A percentile compares a stretch with the other conserved stretches of the same genome.
Conservation (phyloP, 1,284 basidiomycete genomes). For the Abortiporus biennis region DNA sequence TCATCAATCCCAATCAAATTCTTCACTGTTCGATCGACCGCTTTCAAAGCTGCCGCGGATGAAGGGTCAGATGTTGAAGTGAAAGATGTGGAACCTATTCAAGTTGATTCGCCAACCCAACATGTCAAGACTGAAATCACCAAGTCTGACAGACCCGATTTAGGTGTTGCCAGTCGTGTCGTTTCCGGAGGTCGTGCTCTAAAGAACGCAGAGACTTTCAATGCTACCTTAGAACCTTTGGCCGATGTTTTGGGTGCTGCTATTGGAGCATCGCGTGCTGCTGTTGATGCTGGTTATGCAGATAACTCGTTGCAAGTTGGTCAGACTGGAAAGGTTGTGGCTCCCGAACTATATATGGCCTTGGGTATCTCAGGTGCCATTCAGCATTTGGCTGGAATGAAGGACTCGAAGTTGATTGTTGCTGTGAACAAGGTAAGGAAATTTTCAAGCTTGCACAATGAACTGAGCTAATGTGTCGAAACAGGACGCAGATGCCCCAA, state of each 20-base stretch:
- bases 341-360: constrained; percentile 94
- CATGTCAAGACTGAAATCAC: constrained; percentile 85
- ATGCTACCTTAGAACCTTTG: constrained; percentile 83
- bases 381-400: constrained; percentile 99
- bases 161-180: constrained; percentile 83
- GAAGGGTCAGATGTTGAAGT: constrained; percentile 50
- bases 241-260: constrained; percentile 93
- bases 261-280: constrained; percentile 95
- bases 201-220: constrained; percentile 93
- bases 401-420: constrained; percentile 97
- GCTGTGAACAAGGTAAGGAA: constrained; percentile 93
- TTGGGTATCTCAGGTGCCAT: constrained; percentile 98
- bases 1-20: constrained; percentile 79
- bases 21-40: constrained; percentile 94
- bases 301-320: constrained; percentile 99
- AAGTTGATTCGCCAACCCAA: constrained; percentile 60
- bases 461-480: not conserved
- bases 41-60: constrained; percentile 73
- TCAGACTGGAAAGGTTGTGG: constrained; percentile 96
- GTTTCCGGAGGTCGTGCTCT: constrained; percentile 95
- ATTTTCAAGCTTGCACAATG: constrained; percentile 7
- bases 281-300: constrained; percentile 97
- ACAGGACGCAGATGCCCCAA: constrained; percentile 95
- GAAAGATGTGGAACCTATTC: constrained; percentile 64
- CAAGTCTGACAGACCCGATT: constrained; percentile 91